Evolutionary conservation across 495 filamentous ascomycete genomes (phyloP).

Genomic region (Aspergillus coremiiformis): DNA sequence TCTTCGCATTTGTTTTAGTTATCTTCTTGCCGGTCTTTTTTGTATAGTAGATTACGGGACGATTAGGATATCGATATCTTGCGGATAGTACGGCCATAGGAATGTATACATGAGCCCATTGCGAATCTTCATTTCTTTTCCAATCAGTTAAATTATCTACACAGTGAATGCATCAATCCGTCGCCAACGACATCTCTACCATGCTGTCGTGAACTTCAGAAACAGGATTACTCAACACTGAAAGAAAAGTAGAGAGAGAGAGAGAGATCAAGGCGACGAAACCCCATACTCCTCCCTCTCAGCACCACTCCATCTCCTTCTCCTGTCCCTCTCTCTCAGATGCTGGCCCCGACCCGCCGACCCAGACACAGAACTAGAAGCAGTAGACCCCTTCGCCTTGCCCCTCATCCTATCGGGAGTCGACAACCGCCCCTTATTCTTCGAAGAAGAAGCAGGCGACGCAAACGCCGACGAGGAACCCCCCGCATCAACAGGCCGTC

Average conservation of each 20-base stretch:
- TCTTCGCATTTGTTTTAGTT: background rate
- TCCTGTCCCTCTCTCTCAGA: slow-evolving; percentile 8
- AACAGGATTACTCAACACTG: no score
- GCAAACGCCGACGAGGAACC: slow-evolving; percentile 5
- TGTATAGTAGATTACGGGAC: background rate
- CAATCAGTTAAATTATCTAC: background rate
- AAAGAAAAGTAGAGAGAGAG: background rate
- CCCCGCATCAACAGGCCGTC: background rate
- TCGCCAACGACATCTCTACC: background rate
- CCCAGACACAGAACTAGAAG: background rate
- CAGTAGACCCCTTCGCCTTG: slow-evolving; percentile 4
- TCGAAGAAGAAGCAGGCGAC: slow-evolving; percentile 7
- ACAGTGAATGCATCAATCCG: background rate
- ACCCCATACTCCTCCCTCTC: slow-evolving; percentile 9
- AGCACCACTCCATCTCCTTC: slow-evolving; percentile 16
- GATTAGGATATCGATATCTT: background rate
- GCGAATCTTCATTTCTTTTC: background rate
- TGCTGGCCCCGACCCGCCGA: slow-evolving; percentile 9
- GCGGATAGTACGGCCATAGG: background rate
- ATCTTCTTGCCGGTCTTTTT: background rate
- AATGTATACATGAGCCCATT: background rate
- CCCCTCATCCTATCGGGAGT: slow-evolving; percentile 10
- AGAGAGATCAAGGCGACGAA: slow-evolving; percentile 1
- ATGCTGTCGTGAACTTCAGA: no score
- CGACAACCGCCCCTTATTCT: slow-evolving; percentile 5